phyloP scores from a whole-genome alignment of 768 basidiomycete species.

The Cystoderma amianthinum region DNA sequence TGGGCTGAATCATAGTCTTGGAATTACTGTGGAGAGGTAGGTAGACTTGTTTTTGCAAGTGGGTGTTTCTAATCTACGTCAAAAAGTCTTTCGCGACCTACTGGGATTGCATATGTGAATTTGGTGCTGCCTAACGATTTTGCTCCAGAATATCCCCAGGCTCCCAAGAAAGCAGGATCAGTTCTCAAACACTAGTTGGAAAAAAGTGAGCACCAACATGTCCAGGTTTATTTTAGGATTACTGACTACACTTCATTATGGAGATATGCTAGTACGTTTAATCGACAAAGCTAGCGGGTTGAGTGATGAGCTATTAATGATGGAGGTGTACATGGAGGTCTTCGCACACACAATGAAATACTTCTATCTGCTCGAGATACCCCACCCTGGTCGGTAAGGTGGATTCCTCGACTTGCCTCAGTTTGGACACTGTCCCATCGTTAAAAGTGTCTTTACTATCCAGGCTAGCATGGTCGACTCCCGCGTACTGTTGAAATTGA shows the following conservation, averaged over 20 bases:
- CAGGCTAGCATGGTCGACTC: too few relatives aligned
- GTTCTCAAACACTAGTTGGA: constrained; percentile 93
- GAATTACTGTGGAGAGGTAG: constrained; percentile 88
- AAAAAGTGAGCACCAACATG: constrained; percentile 87
- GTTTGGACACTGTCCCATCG: too few relatives aligned
- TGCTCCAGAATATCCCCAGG: constrained; percentile 57
- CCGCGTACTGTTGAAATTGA: too few relatives aligned
- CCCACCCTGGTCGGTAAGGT: too few relatives aligned
- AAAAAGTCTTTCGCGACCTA: constrained; percentile 95
- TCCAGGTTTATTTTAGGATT: constrained; percentile 91
- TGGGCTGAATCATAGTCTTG: constrained; percentile 88
- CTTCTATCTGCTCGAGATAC: too few relatives aligned
- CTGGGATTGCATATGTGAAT: constrained; percentile 88
- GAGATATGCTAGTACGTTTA: constrained; percentile 70
- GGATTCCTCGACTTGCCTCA: too few relatives aligned
- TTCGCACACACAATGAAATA: too few relatives aligned
- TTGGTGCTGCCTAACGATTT: constrained; percentile 66
- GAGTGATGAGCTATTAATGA: too few relatives aligned
- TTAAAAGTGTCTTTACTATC: too few relatives aligned
- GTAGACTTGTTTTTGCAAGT: constrained; percentile 3
- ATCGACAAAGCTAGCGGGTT: too few relatives aligned
- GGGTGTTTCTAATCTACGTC: not conserved
- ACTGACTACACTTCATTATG: constrained; percentile 88
- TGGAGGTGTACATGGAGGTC: too few relatives aligned
- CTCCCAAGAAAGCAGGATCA: constrained; percentile 30